These are phyloP conservation scores for Leptodermis oblonga DNA, from an alignment of 257 asterid species.

Conservation along the genomic window DNA sequence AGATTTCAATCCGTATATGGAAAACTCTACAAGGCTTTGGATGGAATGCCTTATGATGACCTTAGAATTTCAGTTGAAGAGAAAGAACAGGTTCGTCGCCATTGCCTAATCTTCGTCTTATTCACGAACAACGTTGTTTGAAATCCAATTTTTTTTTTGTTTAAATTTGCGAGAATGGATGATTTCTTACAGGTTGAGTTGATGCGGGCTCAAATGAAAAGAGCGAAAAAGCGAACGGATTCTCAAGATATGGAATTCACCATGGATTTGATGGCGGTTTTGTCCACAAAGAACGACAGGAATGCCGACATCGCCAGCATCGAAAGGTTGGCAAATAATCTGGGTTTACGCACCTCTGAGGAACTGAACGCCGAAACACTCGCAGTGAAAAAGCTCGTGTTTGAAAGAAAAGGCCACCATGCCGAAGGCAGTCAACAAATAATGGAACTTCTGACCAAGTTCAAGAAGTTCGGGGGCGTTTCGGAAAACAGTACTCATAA, in stretches of 20 bases:
- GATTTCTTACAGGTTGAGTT: constrained; percentile 50
- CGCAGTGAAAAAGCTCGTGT: constrained; percentile 46
- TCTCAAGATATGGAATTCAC: constrained; percentile 89
- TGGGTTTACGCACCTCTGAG: constrained; percentile 48
- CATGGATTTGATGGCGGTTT: constrained; percentile 83
- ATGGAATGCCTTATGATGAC: constrained; percentile 74
- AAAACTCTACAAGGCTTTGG: constrained; percentile 52
- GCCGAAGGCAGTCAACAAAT: constrained; percentile 54
- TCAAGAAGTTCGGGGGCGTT: constrained; percentile 52
- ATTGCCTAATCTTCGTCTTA: too few species aligned
- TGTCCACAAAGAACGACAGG: constrained; percentile 53
- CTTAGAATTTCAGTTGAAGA: constrained; percentile 74
- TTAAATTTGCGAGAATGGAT: neutral
- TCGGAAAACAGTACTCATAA: constrained; percentile 26
- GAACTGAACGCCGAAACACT: constrained; percentile 57
- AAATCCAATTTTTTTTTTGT: neutral
- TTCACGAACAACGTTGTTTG: neutral
- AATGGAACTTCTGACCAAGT: constrained; percentile 44
- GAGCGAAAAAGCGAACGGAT: constrained; percentile 60
- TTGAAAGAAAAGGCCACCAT: constrained; percentile 37
- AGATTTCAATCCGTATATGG: constrained; percentile 61
- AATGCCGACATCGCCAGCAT: constrained; percentile 64
- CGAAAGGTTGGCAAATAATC: constrained; percentile 78
- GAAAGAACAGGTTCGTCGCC: constrained; percentile 57
- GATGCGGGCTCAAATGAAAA: constrained; percentile 46